Conservation (phyloP, 768 basidiomycete species). For the Mycena capillaripes region DNA sequence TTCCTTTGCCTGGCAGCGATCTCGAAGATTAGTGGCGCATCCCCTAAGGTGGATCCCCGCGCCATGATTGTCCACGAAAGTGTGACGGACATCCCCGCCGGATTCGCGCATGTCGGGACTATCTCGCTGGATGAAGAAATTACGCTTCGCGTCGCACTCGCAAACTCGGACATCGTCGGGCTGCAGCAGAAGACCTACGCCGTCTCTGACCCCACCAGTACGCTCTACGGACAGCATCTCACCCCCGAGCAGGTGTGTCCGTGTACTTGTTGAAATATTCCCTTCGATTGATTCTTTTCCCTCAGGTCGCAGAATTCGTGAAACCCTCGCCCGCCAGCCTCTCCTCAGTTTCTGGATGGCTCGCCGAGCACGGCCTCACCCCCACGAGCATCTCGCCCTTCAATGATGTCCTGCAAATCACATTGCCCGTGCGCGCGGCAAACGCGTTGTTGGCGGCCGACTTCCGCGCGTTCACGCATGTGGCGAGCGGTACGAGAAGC, state of each 20-base stretch:
- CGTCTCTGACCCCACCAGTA: background rate
- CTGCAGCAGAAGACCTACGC: slow-evolving; percentile 1
- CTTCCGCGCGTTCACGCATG: slow-evolving; percentile 51
- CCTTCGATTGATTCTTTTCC: background rate
- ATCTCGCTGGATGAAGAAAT: background rate
- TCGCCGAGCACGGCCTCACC: slow-evolving; percentile 57
- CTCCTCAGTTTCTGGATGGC: slow-evolving; percentile 48
- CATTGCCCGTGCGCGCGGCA: slow-evolving; percentile 55
- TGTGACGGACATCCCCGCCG: background rate
- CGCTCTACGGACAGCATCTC: slow-evolving; percentile 1
- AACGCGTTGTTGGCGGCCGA: slow-evolving; percentile 65
- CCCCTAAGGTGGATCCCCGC: background rate
- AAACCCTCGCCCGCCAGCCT: background rate
- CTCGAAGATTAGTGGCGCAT: background rate
- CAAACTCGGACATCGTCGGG: background rate
- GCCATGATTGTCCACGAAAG: slow-evolving; percentile 4
- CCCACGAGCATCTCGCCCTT: slow-evolving; percentile 57
- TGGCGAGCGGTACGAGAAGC: slow-evolving; percentile 48
- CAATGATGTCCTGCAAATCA: slow-evolving; percentile 32
- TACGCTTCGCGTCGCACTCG: background rate
- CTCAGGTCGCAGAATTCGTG: background rate
- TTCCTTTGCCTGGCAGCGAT: background rate
- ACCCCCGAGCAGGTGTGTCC: background rate
- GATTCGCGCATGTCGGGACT: background rate
- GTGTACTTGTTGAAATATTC: background rate